Conservation (phyloP, 257 asterid species). For the Solanum tarapatanum region DNA sequence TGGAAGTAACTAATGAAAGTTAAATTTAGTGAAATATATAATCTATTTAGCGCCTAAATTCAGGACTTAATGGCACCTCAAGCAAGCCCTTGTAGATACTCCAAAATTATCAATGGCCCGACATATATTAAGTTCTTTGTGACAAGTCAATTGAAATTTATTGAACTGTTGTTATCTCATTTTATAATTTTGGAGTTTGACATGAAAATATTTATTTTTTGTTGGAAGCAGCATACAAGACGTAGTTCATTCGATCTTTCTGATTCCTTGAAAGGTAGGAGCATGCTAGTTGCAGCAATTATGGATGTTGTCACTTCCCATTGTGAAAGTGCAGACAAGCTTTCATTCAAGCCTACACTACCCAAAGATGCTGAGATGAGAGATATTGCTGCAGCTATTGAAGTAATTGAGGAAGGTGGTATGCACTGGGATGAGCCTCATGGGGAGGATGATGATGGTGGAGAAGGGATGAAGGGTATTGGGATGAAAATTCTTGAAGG, state of each 20-base stretch:
- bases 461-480: constrained; percentile 79
- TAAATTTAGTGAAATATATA: not conserved
- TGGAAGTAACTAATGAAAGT: not conserved
- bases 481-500: constrained; percentile 97
- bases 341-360: constrained; percentile 50
- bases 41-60: not conserved
- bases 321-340: constrained; percentile 63
- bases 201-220: constrained; percentile 30
- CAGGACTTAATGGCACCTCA: not conserved
- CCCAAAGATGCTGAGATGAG: constrained; percentile 77
- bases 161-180: not conserved
- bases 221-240: constrained; percentile 57
- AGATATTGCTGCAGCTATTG: constrained; percentile 93
- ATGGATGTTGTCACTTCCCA: constrained; percentile 93
- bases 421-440: constrained; percentile 88
- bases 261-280: constrained; percentile 83
- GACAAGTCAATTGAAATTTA: not conserved
- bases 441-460: constrained; percentile 55
- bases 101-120: not conserved
- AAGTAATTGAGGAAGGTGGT: constrained; percentile 86
- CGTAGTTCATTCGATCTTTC: constrained; percentile 70
- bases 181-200: not conserved
- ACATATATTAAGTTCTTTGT: not conserved
- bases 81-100: not conserved
- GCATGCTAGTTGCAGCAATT: constrained; percentile 98